Conservation (phyloP, 345 rosid genomes). For the Physaria fendleri region DNA sequence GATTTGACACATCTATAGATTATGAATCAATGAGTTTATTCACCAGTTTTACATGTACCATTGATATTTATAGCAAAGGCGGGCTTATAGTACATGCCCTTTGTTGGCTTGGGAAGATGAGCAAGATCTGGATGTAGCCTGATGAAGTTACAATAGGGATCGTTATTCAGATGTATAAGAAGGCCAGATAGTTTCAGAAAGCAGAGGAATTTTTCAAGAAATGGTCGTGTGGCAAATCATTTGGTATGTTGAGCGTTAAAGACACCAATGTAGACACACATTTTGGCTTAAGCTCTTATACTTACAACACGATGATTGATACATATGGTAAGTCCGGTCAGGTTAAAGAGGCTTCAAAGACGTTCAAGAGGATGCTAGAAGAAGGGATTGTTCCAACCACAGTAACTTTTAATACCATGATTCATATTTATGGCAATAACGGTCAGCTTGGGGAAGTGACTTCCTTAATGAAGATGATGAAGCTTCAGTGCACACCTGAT, state of each 20-base stretch:
- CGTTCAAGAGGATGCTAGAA: conserved; percentile 55
- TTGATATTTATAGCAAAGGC: conserved; percentile 83
- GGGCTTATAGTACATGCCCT: conserved; percentile 57
- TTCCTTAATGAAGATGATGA: conserved; percentile 64
- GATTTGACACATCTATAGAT: too few species aligned
- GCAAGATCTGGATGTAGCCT: conserved; percentile 58
- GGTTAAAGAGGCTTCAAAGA: conserved; percentile 60
- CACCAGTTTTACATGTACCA: too few species aligned
- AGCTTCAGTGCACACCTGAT: conserved; percentile 63
- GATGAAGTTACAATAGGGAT: conserved; percentile 79
- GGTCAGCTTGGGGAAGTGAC: conserved; percentile 59
- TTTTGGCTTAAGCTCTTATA: conserved; percentile 51
- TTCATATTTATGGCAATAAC: conserved; percentile 72
- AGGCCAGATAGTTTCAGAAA: conserved; percentile 60
- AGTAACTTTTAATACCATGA: conserved; percentile 82
- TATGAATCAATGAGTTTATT: too few species aligned
- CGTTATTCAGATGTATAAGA: conserved; percentile 85
- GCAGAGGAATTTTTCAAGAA: conserved; percentile 74
- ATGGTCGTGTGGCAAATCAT: conserved; percentile 52
- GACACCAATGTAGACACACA: conserved; percentile 16
- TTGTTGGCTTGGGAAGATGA: conserved; percentile 76
- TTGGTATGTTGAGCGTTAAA: conserved; percentile 17
- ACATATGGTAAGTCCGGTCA: conserved; percentile 80
- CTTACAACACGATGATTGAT: conserved; percentile 80
- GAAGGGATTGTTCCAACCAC: conserved; percentile 73